Conservation (phyloP, 352 stramenopile genomes). For the Phytopythium oedochilum region DNA sequence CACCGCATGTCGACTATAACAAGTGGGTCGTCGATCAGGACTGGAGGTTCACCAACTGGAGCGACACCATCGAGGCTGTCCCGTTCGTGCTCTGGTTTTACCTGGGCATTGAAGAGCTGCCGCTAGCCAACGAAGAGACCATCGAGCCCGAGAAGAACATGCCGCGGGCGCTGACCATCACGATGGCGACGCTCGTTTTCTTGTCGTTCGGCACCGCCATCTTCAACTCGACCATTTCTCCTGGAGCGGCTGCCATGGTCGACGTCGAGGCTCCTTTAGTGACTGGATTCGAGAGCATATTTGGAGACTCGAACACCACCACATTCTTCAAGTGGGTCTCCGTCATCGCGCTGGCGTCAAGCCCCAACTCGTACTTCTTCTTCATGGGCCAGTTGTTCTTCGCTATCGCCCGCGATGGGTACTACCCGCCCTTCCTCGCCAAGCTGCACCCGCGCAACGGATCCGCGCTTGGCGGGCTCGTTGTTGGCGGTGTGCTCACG, state of each 20-base stretch:
- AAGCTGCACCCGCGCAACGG: constrained; percentile 28
- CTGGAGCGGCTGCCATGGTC: constrained; percentile 32
- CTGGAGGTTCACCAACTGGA: constrained; percentile 41
- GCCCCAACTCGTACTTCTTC: constrained; percentile 65
- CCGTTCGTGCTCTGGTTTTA: constrained; percentile 68
- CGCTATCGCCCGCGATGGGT: constrained; percentile 55
- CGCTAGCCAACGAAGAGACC: constrained; percentile 65
- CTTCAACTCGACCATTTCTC: constrained; percentile 49
- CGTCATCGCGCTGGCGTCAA: constrained; percentile 42
- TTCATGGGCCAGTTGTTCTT: constrained; percentile 59
- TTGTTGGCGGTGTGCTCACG: constrained; percentile 31
- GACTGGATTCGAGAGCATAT: constrained; percentile 61
- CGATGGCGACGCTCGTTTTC: constrained; percentile 45
- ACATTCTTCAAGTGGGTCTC: constrained; percentile 58
- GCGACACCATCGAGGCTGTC: constrained; percentile 44
- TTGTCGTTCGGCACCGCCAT: constrained; percentile 47
- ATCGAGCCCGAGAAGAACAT: constrained; percentile 73
- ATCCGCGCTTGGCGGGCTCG: constrained; percentile 37
- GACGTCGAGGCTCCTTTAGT: constrained; percentile 45
- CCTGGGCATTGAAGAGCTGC: constrained; percentile 62
- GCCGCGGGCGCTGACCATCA: constrained; percentile 38
- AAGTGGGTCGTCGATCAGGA: constrained; percentile 42
- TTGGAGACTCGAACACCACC: constrained; percentile 44
- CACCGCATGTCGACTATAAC: constrained; percentile 45
- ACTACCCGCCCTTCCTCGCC: constrained; percentile 39